Percentiles rank a stretch among this genome's conserved stretches.
phyloP scores from a whole-genome alignment of 1,284 basidiomycete genomes.

The Chondrostereum purpureum region DNA sequence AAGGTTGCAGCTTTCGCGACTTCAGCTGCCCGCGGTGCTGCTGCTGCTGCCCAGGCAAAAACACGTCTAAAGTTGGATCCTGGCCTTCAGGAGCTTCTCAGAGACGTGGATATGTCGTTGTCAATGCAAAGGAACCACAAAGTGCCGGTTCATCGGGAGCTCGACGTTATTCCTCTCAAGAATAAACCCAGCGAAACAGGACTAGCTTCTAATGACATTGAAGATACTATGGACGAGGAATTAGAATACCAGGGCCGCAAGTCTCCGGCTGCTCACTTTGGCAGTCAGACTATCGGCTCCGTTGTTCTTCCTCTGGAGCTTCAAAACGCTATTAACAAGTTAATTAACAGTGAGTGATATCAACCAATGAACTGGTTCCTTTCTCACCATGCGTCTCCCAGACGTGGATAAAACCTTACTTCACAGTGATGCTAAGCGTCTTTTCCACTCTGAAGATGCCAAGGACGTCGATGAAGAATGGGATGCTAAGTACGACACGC shows the following conservation, averaged over 20 bases:
- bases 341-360: conserved; percentile 38
- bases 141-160: conserved; percentile 36
- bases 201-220: no score
- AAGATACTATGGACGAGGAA: conserved; percentile 17
- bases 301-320: conserved; percentile 68
- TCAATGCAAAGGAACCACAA: conserved; percentile 31
- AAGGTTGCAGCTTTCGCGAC: conserved; percentile 13
- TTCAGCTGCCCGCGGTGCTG: conserved; percentile 11
- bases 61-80: conserved; percentile 57
- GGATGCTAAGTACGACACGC: conserved; percentile 46
- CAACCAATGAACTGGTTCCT: no score
- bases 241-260: conserved; percentile 39
- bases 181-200: conserved; percentile 17
- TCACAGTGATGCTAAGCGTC: conserved; percentile 62
- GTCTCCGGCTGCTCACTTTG: conserved; percentile 77
- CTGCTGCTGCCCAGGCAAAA: conserved; percentile 27
- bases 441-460: conserved; percentile 41
- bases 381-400: no score
- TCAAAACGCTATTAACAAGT: conserved; percentile 44
- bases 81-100: conserved; percentile 49
- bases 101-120: conserved; percentile 62
- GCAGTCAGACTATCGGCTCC: conserved; percentile 63
- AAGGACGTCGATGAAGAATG: conserved; percentile 33
- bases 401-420: conserved; percentile 59
- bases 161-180: conserved; percentile 42